Evolutionary conservation across 164 flowering plant genomes (phyloP).

Genomic region (Kalanchoe fedtschenkoi): DNA sequence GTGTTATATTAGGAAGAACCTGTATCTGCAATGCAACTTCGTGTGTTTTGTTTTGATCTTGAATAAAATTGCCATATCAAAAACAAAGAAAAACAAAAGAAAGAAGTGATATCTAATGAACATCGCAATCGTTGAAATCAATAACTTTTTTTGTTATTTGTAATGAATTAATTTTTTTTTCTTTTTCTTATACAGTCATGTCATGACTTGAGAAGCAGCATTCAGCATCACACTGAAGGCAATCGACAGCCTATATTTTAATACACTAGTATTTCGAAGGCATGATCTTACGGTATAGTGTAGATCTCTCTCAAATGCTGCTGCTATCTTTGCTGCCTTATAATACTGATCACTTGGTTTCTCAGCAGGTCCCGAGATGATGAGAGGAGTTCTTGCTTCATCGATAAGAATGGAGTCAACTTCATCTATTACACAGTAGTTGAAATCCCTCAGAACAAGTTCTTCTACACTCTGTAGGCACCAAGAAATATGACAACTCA

Average conservation of each 20-base stretch:
- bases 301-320: conserved; percentile 84
- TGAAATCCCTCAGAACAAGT: conserved; percentile 81
- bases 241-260: not conserved
- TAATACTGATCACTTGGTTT: conserved; percentile 91
- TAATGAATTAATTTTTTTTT: not conserved
- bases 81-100: too few relatives aligned
- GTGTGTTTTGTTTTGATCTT: too few relatives aligned
- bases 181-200: not conserved
- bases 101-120: too few relatives aligned
- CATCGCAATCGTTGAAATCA: not conserved
- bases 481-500: not conserved
- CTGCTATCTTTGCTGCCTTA: conserved; percentile 92
- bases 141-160: not conserved
- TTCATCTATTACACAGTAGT: conserved; percentile 92
- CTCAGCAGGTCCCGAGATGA: conserved; percentile 96
- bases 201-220: not conserved
- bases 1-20: too few relatives aligned
- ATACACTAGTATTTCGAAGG: not conserved
- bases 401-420: conserved; percentile 99
- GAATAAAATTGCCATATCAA: too few relatives aligned
- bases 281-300: conserved; percentile 76
- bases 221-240: not conserved
- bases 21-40: too few relatives aligned
- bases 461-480: conserved; percentile 80
- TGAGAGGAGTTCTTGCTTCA: conserved; percentile 98